These are phyloP conservation scores for Aspergillus coremiiformis DNA, from an alignment of 495 filamentous ascomycete species.

Conservation along the genomic window DNA sequence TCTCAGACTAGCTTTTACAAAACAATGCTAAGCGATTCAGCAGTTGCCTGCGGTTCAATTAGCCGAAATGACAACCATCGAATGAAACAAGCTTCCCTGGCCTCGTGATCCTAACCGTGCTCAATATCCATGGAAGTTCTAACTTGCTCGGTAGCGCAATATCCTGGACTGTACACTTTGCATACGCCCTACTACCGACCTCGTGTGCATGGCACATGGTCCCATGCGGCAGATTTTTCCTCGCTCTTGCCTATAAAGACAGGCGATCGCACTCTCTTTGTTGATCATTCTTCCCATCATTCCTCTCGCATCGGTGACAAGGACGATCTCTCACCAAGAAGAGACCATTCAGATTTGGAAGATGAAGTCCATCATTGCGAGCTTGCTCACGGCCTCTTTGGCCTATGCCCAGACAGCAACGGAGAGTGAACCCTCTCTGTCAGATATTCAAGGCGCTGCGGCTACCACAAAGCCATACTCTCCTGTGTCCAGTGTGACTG, in stretches of 20 bases:
- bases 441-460: constrained; percentile 27
- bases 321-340: not conserved
- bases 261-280: not conserved
- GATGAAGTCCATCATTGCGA: constrained; percentile 22
- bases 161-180: not conserved
- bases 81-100: not conserved
- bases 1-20: not conserved
- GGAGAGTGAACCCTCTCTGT: constrained; percentile 22
- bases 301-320: not conserved
- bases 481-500: constrained; percentile 53
- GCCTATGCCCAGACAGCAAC: constrained; percentile 25
- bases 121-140: not conserved
- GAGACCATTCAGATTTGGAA: not conserved
- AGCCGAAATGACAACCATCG: not conserved
- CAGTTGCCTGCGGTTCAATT: not conserved
- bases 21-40: not conserved
- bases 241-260: constrained; percentile 8
- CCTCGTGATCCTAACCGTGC: not conserved
- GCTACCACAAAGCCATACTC: constrained; percentile 35
- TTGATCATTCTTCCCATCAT: not conserved
- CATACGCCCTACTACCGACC: not conserved
- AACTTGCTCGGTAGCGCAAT: not conserved
- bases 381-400: constrained; percentile 18
- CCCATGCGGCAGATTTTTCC: not conserved
- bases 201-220: constrained; percentile 4